These are phyloP conservation scores for Neoascochyta sp. DNA, from an alignment of 2,329 filamentous ascomycete genomes.

Conservation along the genomic window DNA sequence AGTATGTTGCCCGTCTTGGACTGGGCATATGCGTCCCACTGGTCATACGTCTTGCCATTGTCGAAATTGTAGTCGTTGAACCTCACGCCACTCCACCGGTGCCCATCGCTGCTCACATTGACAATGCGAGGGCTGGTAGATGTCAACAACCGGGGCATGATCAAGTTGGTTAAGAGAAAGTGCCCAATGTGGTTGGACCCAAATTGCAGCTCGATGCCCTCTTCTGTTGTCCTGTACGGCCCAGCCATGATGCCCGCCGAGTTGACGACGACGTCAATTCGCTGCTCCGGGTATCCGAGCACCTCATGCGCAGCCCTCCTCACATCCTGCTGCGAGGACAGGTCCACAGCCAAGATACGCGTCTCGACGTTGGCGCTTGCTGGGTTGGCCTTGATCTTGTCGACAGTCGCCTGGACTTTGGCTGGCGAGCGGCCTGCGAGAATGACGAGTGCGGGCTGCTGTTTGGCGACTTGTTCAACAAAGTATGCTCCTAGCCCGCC, in stretches of 20 bases:
- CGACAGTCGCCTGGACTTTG: slow-evolving; percentile 42
- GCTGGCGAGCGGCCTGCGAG: slow-evolving; percentile 42
- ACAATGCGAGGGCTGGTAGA: slow-evolving; percentile 38
- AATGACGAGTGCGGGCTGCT: slow-evolving; percentile 26
- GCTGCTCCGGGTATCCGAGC: slow-evolving; percentile 22
- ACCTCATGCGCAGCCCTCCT: slow-evolving; percentile 34
- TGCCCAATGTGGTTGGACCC: slow-evolving; percentile 51
- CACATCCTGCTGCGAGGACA: slow-evolving; percentile 35
- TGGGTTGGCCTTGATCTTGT: slow-evolving; percentile 30
- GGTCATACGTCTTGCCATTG: slow-evolving; percentile 39
- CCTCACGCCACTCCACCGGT: slow-evolving; percentile 39
- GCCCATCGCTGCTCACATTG: slow-evolving; percentile 42
- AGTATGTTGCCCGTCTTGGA: slow-evolving; percentile 52
- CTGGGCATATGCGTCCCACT: slow-evolving; percentile 49
- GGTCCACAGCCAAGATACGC: slow-evolving; percentile 34
- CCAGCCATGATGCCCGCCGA: slow-evolving; percentile 41
- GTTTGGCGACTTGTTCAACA: slow-evolving; percentile 24
- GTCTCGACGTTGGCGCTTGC: slow-evolving; percentile 34
- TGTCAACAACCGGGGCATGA: slow-evolving; percentile 43
- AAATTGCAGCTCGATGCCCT: slow-evolving; percentile 41
- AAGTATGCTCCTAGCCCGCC: slow-evolving; percentile 29
- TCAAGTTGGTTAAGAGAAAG: slow-evolving; percentile 46
- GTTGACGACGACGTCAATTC: slow-evolving; percentile 45
- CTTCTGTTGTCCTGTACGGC: slow-evolving; percentile 23
- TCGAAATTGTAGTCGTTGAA: slow-evolving; percentile 47